Conservation (phyloP, 805 yeast genomes). For the Kodamaea fukazawae region DNA sequence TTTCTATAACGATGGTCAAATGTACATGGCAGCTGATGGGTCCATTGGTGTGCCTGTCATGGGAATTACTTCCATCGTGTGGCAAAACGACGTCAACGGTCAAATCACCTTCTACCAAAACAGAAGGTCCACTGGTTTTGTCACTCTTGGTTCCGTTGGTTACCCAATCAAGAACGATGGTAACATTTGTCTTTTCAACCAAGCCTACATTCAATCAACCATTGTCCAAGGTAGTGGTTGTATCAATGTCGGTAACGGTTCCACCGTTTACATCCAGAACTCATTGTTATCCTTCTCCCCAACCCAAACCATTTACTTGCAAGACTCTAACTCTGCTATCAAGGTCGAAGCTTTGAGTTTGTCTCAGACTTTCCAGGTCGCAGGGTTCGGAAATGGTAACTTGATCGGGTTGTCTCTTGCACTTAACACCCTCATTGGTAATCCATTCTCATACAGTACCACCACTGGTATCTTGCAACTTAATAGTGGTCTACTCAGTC, state of each 20-base stretch:
- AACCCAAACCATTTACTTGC: constrained; percentile 13
- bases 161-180: constrained; percentile 14
- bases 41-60: constrained; percentile 11
- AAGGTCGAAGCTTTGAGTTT: constrained; percentile 17
- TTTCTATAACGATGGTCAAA: constrained; percentile 12
- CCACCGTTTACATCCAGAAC: constrained; percentile 13
- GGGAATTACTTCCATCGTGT: constrained; percentile 9
- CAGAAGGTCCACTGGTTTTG: constrained; percentile 18
- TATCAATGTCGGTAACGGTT: constrained; percentile 16
- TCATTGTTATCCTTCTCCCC: constrained; percentile 8
- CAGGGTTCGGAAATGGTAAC: constrained; percentile 29
- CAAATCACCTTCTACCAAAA: constrained; percentile 20
- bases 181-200: constrained; percentile 22
- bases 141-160: constrained; percentile 15
- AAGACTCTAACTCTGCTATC: constrained; percentile 6
- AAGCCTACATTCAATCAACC: constrained; percentile 22
- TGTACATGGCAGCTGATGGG: constrained; percentile 14
- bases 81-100: constrained; percentile 18
- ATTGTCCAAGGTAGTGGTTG: constrained; percentile 28
- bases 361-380: constrained; percentile 22
- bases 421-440: constrained; percentile 3
- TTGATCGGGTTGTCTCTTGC: constrained; percentile 13
- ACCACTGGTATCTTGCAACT: constrained; percentile 20
- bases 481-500: constrained; percentile 7
- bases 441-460: constrained; percentile 8